phyloP scores from a whole-genome alignment of 2,329 filamentous ascomycete genomes.

The Pestalotiopsis sp. region DNA sequence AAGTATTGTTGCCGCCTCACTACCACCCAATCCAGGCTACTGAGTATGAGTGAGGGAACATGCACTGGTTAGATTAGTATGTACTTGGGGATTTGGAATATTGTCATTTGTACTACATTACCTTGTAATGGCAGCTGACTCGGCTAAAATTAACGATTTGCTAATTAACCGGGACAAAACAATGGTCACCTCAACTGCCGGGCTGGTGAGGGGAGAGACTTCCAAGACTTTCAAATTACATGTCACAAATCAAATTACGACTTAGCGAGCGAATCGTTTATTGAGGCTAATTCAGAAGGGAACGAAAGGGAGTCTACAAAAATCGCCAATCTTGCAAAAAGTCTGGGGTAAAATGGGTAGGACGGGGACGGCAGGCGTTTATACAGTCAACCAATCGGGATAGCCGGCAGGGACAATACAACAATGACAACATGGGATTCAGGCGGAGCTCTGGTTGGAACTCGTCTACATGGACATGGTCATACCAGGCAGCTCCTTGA shows the following conservation, averaged over 20 bases:
- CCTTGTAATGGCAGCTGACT: background rate
- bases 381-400: constrained; percentile 1
- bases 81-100: too few relatives aligned
- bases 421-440: background rate
- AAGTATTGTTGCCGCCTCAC: too few relatives aligned
- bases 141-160: background rate
- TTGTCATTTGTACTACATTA: too few relatives aligned
- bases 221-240: background rate
- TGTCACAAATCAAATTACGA: background rate
- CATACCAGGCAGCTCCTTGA: constrained; percentile 4
- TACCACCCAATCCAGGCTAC: too few relatives aligned
- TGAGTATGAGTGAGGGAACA: too few relatives aligned
- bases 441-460: background rate
- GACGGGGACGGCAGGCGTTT: background rate
- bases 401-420: background rate
- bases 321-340: constrained; percentile 21
- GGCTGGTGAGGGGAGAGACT: background rate
- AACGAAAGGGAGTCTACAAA: constrained; percentile 17
- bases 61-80: too few relatives aligned
- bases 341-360: background rate
- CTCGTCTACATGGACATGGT: background rate
- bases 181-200: background rate
- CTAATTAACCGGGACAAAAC: background rate
- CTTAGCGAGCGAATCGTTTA: constrained; percentile 19
- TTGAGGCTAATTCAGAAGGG: constrained; percentile 17